These are phyloP conservation scores for Colletotrichum salicis DNA, from an alignment of 2,329 filamentous ascomycete genomes.

Conservation along the genomic window DNA sequence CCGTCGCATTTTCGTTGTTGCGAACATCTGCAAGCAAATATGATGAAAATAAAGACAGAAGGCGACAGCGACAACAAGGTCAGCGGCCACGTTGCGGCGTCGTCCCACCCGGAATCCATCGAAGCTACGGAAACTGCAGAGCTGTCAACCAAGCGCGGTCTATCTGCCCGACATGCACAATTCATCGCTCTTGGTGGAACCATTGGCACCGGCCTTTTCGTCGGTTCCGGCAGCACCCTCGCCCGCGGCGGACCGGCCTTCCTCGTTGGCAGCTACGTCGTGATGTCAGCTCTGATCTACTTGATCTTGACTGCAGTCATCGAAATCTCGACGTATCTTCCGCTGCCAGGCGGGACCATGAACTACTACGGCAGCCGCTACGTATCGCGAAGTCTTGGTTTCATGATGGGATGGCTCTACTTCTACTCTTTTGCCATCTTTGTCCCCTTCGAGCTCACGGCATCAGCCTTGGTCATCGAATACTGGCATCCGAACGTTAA, in stretches of 20 bases:
- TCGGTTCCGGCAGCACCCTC: neutral
- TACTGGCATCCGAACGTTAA: neutral
- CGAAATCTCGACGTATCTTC: conserved; percentile 45
- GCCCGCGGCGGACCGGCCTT: neutral
- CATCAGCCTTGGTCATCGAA: conserved; percentile 36
- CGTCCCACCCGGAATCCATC: neutral
- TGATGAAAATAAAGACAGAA: neutral
- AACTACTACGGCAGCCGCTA: conserved; percentile 49
- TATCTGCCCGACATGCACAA: conserved; percentile 51
- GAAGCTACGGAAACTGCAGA: neutral
- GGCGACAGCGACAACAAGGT: neutral
- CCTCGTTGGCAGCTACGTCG: neutral
- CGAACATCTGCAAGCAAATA: neutral
- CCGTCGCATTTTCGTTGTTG: neutral
- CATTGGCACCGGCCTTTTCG: conserved; percentile 51
- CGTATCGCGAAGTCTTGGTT: conserved; percentile 64
- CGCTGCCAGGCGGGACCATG: conserved; percentile 13
- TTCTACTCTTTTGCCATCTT: conserved; percentile 63
- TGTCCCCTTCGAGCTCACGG: conserved; percentile 42
- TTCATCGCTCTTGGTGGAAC: conserved; percentile 59
- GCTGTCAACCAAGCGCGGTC: neutral
- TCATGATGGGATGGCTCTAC: conserved; percentile 67
- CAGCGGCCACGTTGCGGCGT: neutral
- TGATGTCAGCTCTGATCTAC: conserved; percentile 43
- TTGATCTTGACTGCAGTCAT: conserved; percentile 49